Evolutionary conservation across 1,139 yeast species (phyloP), one percentile per base, ranked within the genome.

Genomic region (Entelexis sorbosivorans): DNA sequence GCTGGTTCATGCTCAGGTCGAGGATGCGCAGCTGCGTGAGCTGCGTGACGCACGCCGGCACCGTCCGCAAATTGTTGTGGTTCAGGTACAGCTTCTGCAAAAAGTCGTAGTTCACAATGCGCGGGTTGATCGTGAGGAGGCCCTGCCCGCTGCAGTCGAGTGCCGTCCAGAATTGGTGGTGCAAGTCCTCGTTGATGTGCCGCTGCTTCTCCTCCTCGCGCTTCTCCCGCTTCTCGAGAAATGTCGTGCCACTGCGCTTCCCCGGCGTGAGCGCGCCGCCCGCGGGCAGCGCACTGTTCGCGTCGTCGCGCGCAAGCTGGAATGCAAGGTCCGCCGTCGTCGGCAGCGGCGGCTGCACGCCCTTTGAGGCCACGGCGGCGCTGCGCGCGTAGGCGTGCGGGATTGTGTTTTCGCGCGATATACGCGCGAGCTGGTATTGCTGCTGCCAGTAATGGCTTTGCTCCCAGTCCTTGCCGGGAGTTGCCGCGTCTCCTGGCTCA

Each of bases 351-450:
- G 48, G 55, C 47, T 24, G 53, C 56, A 51, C 56, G 57, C 54
- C 47, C 44, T 59, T 58, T 10, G 91, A 85, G 60, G 85, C 77
- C 53, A 86, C 77, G 2, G 97, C 97, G 52, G 93, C 94, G 61
- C 84, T 85, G 57, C 96, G 77, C 3, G 98, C 98, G 67, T 88
- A 91, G 60, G 77, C 83, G 68, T 91, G 96, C 10, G 96, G 88
- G 42, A 77, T 69, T 53, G 73, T 69, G 16, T 89, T 77, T 58
- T 78, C 79, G 66, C 95, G 76, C 6, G 96, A 84, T 43, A 85
- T 68, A 57, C 82, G 87, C 33, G 82, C 84, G 58, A 91, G 74
- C 64, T 83, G 93, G 52, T 77, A 71, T 69, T 91, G 98, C 62
- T 88, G 88, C 65, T 83, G 87, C 96, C 96, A 88, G 64, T 79